Base-by-base conservation (phyloP, 2,329 filamentous ascomycete genomes). In the Cladophialophora bantiana region DNA sequence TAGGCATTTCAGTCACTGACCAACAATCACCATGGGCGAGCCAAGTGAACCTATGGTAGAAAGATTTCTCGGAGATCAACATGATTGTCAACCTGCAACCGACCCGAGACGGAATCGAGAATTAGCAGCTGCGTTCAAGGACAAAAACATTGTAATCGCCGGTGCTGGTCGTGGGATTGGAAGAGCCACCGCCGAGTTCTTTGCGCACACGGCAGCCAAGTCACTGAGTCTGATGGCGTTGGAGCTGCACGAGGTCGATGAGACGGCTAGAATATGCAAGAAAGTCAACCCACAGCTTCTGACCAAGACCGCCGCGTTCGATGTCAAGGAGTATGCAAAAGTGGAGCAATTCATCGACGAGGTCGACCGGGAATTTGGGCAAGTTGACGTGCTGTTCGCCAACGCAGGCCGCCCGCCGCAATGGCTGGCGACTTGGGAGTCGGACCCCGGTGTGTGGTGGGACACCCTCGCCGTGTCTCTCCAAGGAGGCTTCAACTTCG, bases 141-240 rank as follows among this genome's bases (percentile, higher is more conserved):
- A 78, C 31, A 80, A 80, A 66, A 71, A 76, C 10, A 77, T 85
- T 52, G 79, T 89, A 62, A 82, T 89, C 62, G 86, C 82, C 0
- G 87, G 86, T 7, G 85, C 83, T 0, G 84, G 83, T 1, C 83
- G 82, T 45, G 85, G 86, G 2, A 82, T 88, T 36, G 86, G 87
- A 4, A 78, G 78, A 6, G 80, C 82, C 13, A 84, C 83, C 2
- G 85, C 85, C 1, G 72, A 85, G 20, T 82, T 84, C 13, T 89
- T 83, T 70, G 65, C 62, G 4, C 59, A 65, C 34, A 70, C 65
- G 9, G 58, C 26, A 9, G 56, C 55, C 62, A 63, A 67, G 40
- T 68, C 68, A 38, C 57, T 70, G 20, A 68, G 66, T 32, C 31
- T 70, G 53, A 64, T 68, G 61, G 68, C 68, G 7, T 50, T 70